Conservation (phyloP, 768 basidiomycete species). For the Fibroporia radiculosa region DNA sequence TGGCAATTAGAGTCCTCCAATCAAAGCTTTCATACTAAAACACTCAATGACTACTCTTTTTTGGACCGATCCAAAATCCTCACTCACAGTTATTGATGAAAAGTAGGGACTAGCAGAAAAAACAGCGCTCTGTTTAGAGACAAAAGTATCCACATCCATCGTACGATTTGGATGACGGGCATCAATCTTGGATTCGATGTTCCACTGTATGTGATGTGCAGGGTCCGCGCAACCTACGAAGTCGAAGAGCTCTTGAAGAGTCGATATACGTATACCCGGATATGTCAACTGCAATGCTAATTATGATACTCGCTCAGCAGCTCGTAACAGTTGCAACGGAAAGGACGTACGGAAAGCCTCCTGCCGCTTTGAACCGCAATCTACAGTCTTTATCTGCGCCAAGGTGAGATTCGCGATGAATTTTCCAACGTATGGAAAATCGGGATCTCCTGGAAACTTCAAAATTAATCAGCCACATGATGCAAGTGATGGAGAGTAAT, state of each 20-base stretch:
- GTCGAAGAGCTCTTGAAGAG: slow-evolving; percentile 64
- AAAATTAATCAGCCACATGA: not conserved
- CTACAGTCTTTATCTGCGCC: slow-evolving; percentile 71
- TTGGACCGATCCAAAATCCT: too few species aligned
- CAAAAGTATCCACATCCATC: slow-evolving; percentile 49
- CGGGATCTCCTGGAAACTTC: slow-evolving; percentile 49
- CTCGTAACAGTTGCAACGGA: too few species aligned
- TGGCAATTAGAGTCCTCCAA: slow-evolving; percentile 67
- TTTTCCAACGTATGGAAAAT: slow-evolving; percentile 73
- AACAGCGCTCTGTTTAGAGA: slow-evolving; percentile 48
- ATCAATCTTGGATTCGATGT: slow-evolving; percentile 76
- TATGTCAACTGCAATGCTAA: slow-evolving; percentile 60
- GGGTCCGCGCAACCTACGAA: slow-evolving; percentile 72
- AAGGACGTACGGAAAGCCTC: slow-evolving; percentile 40
- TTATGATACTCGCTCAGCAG: too few species aligned
- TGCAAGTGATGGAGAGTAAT: slow-evolving; percentile 1
- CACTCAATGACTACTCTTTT: too few species aligned
- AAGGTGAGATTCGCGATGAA: slow-evolving; percentile 70
- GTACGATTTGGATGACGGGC: slow-evolving; percentile 46
- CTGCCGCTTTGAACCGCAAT: slow-evolving; percentile 68
- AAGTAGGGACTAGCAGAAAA: slow-evolving; percentile 55
- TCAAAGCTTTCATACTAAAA: slow-evolving; percentile 73
- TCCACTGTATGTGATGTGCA: slow-evolving; percentile 53
- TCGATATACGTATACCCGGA: slow-evolving; percentile 65
- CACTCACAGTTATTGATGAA: slow-evolving; percentile 53